Evolutionary conservation across 2,329 filamentous ascomycete genomes (phyloP), one percentile per base, ranked within the genome.

Genomic region (Neoarthrinium moseri): DNA sequence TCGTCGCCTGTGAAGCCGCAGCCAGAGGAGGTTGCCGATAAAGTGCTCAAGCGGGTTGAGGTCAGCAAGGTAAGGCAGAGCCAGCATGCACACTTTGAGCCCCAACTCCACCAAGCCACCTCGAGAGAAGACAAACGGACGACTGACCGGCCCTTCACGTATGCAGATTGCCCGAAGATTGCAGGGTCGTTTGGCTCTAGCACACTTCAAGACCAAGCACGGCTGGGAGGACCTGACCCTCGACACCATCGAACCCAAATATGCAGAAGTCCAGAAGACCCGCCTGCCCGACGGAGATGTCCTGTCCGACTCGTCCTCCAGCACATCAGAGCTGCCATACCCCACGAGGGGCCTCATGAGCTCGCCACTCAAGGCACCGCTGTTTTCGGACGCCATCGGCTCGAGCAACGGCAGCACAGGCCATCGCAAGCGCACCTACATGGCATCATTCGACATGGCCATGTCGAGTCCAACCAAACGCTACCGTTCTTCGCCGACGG

Each of bases 201-300:
- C 94, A 64, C 94, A 95, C 69, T 94, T 96, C 80, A 97, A 97
- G 73, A 91, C 94, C 56, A 91, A 95, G 70, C 87, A 95, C 72
- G 91, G 91, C 65, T 95, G 91, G 85, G 87, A 96, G 69, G 89
- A 94, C 67, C 80, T 95, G 64, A 89, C 87, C 52, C 81, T 95
- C 61, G 89, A 91, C 64, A 84, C 78, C 51, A 89, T 96, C 70
- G 90, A 95, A 69, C 89, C 90, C 42, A 87, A 86, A 64, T 74
- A 92, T 52, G 86, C 92, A 63, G 81, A 91, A 63, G 77, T 91
- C 63, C 82, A 86, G 70, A 80, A 84, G 56, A 87, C 86, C 69
- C 80, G 87, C 57, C 75, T 84, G 45, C 74, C 74, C 54, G 79
- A 83, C 37, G 86, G 84, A 61, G 90, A 95, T 60, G 81, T 86